These are phyloP conservation scores for Trichophyton rubrum DNA, from an alignment of 2,329 filamentous ascomycete species.

Conservation along the genomic window DNA sequence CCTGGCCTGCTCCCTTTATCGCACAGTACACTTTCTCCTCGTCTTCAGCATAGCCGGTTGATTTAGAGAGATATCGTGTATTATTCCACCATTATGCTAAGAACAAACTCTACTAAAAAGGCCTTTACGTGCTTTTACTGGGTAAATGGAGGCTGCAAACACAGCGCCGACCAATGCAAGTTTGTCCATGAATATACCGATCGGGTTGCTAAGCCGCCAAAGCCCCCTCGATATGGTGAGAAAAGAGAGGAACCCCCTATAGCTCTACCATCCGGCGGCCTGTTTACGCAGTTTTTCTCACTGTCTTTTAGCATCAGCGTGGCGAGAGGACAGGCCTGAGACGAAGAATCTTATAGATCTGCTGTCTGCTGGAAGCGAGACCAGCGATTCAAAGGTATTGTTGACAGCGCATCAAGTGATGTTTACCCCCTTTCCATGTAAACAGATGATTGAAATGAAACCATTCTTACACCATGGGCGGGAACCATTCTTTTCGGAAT, in stretches of 20 bases:
- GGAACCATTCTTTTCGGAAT: too few species aligned
- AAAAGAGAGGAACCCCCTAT: background rate
- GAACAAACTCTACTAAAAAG: conserved; percentile 12
- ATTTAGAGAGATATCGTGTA: background rate
- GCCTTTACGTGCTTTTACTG: conserved; percentile 24
- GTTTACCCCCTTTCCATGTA: background rate
- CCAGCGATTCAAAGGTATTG: background rate
- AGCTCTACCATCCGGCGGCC: background rate
- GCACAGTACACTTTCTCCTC: background rate
- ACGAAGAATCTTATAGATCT: background rate
- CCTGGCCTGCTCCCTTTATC: background rate
- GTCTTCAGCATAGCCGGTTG: background rate
- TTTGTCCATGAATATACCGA: conserved; percentile 22
- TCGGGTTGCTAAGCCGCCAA: conserved; percentile 13
- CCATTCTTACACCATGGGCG: background rate
- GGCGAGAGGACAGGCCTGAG: background rate
- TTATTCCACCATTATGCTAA: background rate
- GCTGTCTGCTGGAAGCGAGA: background rate
- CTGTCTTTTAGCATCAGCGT: background rate
- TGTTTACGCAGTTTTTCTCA: background rate
- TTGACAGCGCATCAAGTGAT: background rate
- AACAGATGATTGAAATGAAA: background rate
- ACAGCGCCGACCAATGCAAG: conserved; percentile 17
- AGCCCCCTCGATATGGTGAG: conserved; percentile 8
- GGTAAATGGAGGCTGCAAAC: conserved; percentile 18